Evolutionary conservation across 129 eudicot genomes (phyloP).

Genomic region (Flaveria ramosissima): DNA sequence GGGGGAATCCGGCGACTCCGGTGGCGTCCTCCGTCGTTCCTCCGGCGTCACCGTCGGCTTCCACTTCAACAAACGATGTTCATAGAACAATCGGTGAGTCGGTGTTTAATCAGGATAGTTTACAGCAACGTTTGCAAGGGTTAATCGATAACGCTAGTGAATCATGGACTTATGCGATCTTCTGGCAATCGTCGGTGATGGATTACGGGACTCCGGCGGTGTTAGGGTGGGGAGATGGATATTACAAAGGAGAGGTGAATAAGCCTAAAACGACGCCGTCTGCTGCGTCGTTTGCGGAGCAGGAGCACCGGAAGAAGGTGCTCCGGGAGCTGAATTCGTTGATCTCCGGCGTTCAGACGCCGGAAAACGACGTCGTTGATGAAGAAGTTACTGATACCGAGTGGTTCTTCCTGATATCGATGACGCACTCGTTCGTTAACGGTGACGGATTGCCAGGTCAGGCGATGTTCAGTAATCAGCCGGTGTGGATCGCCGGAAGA

Average conservation of each 20-base stretch:
- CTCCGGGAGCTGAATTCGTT: conserved; percentile 76
- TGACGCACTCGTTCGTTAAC: conserved; percentile 67
- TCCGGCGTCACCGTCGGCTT: conserved; percentile 38
- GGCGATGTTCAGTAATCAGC: conserved; percentile 46
- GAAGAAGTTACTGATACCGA: conserved; percentile 77
- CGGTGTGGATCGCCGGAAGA: conserved; percentile 67
- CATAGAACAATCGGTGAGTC: conserved; percentile 11
- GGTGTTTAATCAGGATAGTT: conserved; percentile 56
- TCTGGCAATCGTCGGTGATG: conserved; percentile 68
- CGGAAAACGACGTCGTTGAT: conserved; percentile 54
- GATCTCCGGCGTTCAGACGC: conserved; percentile 54
- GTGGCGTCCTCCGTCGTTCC: not conserved
- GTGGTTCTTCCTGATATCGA: conserved; percentile 87
- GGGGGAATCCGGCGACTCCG: conserved; percentile 45
- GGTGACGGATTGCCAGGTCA: conserved; percentile 75
- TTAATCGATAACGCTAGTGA: conserved; percentile 64
- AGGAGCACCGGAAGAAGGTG: conserved; percentile 65
- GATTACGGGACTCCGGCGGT: conserved; percentile 47
- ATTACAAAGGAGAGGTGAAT: conserved; percentile 63
- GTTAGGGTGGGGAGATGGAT: conserved; percentile 90
- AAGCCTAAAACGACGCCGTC: conserved; percentile 30
- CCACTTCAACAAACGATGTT: conserved; percentile 25
- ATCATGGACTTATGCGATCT: conserved; percentile 84
- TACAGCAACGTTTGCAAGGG: conserved; percentile 73
- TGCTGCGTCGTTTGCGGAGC: conserved; percentile 46